Evolutionary conservation across 768 basidiomycete genomes (phyloP).

Genomic region (Podaxis mareebaensis): DNA sequence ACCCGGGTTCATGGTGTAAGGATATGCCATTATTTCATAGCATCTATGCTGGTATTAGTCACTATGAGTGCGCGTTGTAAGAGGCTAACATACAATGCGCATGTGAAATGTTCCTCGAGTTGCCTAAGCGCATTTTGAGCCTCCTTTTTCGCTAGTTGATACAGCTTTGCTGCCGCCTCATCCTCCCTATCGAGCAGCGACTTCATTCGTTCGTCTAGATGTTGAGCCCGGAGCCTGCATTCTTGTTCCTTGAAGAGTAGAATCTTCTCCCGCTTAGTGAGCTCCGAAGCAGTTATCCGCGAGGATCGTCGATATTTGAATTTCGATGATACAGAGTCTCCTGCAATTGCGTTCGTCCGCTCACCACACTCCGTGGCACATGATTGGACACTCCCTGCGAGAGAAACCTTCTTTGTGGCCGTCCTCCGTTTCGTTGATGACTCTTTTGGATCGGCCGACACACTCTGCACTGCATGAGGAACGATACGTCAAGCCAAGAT

Average conservation of each 20-base stretch:
- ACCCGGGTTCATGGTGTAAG: constrained; percentile 53
- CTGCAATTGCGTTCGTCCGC: neutral
- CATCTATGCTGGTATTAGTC: constrained; percentile 42
- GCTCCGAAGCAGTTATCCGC: constrained; percentile 40
- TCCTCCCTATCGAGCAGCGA: constrained; percentile 41
- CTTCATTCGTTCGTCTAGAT: constrained; percentile 42
- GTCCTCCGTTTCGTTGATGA: constrained; percentile 7
- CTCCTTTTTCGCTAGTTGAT: constrained; percentile 43
- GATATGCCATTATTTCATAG: constrained; percentile 64
- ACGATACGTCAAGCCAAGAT: constrained; percentile 5
- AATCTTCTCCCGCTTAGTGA: constrained; percentile 36
- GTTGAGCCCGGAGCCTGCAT: constrained; percentile 33
- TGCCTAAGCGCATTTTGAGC: constrained; percentile 44
- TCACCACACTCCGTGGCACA: constrained; percentile 12
- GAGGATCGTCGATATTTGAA: constrained; percentile 31
- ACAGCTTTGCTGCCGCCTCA: constrained; percentile 40
- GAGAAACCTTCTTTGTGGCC: neutral
- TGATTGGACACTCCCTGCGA: neutral
- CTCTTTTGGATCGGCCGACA: neutral
- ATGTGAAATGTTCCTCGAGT: constrained; percentile 66
- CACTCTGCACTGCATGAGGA: constrained; percentile 8
- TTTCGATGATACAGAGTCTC: neutral
- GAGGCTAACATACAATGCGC: constrained; percentile 49
- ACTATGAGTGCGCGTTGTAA: constrained; percentile 7
- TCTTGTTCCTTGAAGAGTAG: constrained; percentile 41